Percentiles rank a stretch among this genome's conserved stretches.
These are phyloP conservation scores for Amanita fuliginea DNA, from an alignment of 768 basidiomycete genomes.

Conservation along the genomic window DNA sequence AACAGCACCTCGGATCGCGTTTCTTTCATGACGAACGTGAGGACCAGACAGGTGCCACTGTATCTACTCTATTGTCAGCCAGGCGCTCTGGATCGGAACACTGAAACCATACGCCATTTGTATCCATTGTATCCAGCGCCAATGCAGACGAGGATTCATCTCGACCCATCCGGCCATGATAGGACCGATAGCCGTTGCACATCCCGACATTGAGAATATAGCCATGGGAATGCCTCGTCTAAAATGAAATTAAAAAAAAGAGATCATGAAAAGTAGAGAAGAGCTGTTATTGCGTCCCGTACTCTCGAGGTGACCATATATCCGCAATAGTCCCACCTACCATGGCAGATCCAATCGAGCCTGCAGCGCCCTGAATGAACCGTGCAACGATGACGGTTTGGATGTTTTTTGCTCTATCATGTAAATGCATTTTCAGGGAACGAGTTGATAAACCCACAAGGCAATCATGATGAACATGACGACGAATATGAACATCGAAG, in stretches of 20 bases:
- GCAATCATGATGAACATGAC: slow-evolving; percentile 40
- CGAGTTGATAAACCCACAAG: slow-evolving; percentile 18
- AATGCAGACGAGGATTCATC: slow-evolving; percentile 41
- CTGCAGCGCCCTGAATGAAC: slow-evolving; percentile 54
- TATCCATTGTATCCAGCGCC: slow-evolving; percentile 85
- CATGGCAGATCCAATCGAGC: slow-evolving; percentile 61
- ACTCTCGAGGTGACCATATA: slow-evolving; percentile 57
- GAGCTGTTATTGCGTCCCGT: slow-evolving; percentile 9
- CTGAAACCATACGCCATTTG: slow-evolving; percentile 41
- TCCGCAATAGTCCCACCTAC: slow-evolving; percentile 67
- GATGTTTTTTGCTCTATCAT: slow-evolving; percentile 33
- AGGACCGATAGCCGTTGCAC: slow-evolving; percentile 55
- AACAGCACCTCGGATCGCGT: slow-evolving; percentile 67
- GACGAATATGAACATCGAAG: slow-evolving; percentile 36
- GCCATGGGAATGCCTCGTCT: slow-evolving; percentile 77
- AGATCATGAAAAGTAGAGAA: background rate
- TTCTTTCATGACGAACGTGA: slow-evolving; percentile 55
- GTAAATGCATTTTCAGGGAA: background rate
- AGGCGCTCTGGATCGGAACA: background rate
- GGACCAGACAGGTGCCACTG: slow-evolving; percentile 23
- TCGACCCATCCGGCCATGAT: slow-evolving; percentile 59
- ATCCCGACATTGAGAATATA: slow-evolving; percentile 49
- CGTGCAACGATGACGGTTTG: slow-evolving; percentile 56
- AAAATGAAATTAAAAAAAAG: no score
- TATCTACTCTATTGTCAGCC: background rate